These are phyloP conservation scores for Oidiodendron maius DNA, from an alignment of 495 filamentous ascomycete genomes.

Conservation along the genomic window DNA sequence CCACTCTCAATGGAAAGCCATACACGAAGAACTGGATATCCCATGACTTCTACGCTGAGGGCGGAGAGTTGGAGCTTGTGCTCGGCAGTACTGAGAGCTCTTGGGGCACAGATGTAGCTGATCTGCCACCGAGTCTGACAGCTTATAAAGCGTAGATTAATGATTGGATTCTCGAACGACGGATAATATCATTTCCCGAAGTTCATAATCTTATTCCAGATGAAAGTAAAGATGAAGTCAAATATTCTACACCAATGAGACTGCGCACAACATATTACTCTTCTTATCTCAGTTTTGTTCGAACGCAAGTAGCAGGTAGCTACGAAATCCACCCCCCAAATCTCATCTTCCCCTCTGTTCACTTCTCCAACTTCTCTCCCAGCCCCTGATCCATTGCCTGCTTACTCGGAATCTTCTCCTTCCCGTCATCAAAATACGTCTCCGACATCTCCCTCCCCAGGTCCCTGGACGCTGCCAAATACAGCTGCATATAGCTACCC, in stretches of 20 bases:
- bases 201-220: too few species aligned
- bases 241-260: too few species aligned
- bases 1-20: constrained; percentile 55
- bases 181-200: too few species aligned
- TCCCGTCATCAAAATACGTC: too few species aligned
- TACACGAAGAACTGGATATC: constrained; percentile 68
- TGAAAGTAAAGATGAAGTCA: too few species aligned
- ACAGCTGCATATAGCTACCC: constrained; percentile 33
- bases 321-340: too few species aligned
- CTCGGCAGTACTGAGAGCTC: constrained; percentile 60
- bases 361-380: constrained; percentile 25
- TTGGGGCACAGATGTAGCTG: constrained; percentile 62
- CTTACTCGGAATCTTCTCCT: constrained; percentile 26
- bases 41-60: constrained; percentile 68
- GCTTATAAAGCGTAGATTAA: too few species aligned
- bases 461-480: constrained; percentile 33
- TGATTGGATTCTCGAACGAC: too few species aligned
- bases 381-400: constrained; percentile 22
- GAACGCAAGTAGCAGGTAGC: too few species aligned
- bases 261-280: not conserved
- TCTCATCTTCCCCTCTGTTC: constrained; percentile 27
- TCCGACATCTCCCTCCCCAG: too few species aligned
- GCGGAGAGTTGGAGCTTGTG: constrained; percentile 60
- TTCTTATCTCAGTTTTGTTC: constrained; percentile 10
- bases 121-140: constrained; percentile 59